Percentiles rank a stretch among this genome's conserved stretches.
Conservation (phyloP, 2,329 filamentous ascomycete species). For the Penicillium sp. region DNA sequence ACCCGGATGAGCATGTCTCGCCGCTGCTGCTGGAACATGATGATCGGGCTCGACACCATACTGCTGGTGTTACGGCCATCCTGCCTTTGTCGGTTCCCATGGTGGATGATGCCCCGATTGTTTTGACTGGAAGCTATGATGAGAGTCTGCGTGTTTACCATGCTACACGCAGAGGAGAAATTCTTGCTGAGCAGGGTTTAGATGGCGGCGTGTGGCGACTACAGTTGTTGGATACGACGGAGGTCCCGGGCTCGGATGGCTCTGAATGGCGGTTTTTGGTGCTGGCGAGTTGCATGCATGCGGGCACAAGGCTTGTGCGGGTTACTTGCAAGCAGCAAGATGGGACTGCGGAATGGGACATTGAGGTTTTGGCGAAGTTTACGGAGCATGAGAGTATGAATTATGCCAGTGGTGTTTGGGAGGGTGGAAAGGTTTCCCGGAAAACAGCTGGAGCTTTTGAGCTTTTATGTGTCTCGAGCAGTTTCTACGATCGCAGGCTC, state of each 20-base stretch:
- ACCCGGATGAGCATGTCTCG: slow-evolving; percentile 16
- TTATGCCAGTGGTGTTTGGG: slow-evolving; percentile 70
- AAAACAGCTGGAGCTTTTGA: slow-evolving; percentile 12
- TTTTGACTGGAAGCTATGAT: slow-evolving; percentile 90
- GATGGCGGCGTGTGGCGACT: slow-evolving; percentile 86
- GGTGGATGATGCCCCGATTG: slow-evolving; percentile 52
- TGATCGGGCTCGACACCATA: slow-evolving; percentile 60
- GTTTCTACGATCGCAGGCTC: slow-evolving; percentile 54
- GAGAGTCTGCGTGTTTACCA: slow-evolving; percentile 69
- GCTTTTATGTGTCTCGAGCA: slow-evolving; percentile 47
- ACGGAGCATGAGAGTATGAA: slow-evolving; percentile 93
- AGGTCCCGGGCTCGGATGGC: slow-evolving; percentile 5
- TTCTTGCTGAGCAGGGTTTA: slow-evolving; percentile 65
- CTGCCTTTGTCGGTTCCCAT: slow-evolving; percentile 59
- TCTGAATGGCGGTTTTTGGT: slow-evolving; percentile 47
- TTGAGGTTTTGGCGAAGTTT: slow-evolving; percentile 68
- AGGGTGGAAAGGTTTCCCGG: slow-evolving; percentile 15
- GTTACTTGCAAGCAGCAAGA: slow-evolving; percentile 33
- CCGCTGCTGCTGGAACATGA: slow-evolving; percentile 29
- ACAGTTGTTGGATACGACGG: slow-evolving; percentile 49
- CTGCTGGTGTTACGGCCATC: slow-evolving; percentile 85
- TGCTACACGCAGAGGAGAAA: slow-evolving; percentile 40
- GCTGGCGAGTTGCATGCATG: slow-evolving; percentile 94
- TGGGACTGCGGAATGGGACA: slow-evolving; percentile 53
- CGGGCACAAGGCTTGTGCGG: slow-evolving; percentile 67